Base-by-base conservation (phyloP, 1,139 yeast genomes). In the Saccharomyces hybrid region DNA sequence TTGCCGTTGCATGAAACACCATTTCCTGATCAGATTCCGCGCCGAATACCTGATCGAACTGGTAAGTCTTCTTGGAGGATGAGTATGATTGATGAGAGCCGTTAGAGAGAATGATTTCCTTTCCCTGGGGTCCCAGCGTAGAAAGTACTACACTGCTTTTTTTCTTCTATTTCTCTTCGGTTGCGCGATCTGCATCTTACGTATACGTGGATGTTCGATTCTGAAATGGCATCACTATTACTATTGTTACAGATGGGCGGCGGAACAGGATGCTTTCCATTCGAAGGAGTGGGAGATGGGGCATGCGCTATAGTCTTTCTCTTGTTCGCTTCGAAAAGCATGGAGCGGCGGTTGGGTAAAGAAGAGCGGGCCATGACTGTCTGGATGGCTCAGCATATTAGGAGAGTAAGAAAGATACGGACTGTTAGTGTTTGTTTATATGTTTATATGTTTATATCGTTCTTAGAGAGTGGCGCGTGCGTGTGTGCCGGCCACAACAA, bases 161-260 rank as follows among this genome's bases (percentile, higher is more conserved):
- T 84, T 47, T 84, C 83, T 26, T 75, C 75, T 14, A 83, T 73
- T 62, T 88, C 96, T 48, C 84, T 77, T 24, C 77, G 76, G 60
- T 80, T 86, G 50, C 96, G 75, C 0, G 87, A 89, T 51, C 97
- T 78, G 64, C 96, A 88, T 58, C 96, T 78, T 14, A 88, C 93
- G 31, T 85, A 86, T 14, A 89, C 97, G 61, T 85, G 84, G 46
- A 86, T 83, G 66, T 86, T 78, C 1, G 77, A 63, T 50, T 66
- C 69, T 38, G 44, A 38, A 38, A n/a, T 38, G 44, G 44, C n/a
- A 38, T 21, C 6, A 16, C 24, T 19, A 34, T 21, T 12, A 16
- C 24, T 19, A 34, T 34, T 34, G n/a, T 38, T 38, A 38, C 26
- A 38, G 24, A 19, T 38, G 44, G 44, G 24, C 44, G 44, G 44